Percentiles rank a stretch among this genome's conserved stretches.
These are phyloP conservation scores for Fusarium palustre DNA, from an alignment of 2,329 filamentous ascomycete species.

Conservation along the genomic window DNA sequence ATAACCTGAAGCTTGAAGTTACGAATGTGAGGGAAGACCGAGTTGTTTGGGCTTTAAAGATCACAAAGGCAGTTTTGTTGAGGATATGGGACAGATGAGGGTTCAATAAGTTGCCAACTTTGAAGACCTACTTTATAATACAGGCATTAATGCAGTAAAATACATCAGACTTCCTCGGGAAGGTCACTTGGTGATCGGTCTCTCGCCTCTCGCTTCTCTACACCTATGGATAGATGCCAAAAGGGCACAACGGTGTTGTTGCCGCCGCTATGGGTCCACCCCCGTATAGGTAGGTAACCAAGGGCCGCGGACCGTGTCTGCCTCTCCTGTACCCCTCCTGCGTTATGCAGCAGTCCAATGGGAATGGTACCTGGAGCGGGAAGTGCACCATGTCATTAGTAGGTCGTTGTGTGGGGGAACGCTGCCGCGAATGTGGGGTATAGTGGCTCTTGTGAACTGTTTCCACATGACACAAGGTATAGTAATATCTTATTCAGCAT, in stretches of 20 bases:
- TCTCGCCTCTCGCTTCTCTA: accelerated
- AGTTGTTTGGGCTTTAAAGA: too few species aligned
- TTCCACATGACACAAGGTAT: background rate
- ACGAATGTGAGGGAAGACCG: accelerated
- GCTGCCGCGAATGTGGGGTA: background rate
- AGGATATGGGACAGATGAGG: background rate
- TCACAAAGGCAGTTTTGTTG: too few species aligned
- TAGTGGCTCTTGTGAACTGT: background rate
- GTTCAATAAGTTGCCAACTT: background rate
- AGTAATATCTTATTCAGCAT: background rate
- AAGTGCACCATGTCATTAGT: too few species aligned
- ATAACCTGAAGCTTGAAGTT: background rate
- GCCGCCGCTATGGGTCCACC: background rate
- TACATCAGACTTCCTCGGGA: too few species aligned
- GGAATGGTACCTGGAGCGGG: too few species aligned
- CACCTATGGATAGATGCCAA: accelerated
- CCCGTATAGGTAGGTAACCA: background rate
- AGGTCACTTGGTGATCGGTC: background rate
- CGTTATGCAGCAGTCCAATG: too few species aligned
- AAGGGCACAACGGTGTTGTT: background rate
- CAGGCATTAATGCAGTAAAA: accelerated
- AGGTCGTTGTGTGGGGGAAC: background rate
- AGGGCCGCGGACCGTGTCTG: background rate
- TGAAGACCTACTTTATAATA: accelerated
- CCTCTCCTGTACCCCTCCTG: too few species aligned